Evolutionary conservation across 228 moss, liverwort and hornwort species (phyloP).

Genomic region (Sphagnum magellanicum): DNA sequence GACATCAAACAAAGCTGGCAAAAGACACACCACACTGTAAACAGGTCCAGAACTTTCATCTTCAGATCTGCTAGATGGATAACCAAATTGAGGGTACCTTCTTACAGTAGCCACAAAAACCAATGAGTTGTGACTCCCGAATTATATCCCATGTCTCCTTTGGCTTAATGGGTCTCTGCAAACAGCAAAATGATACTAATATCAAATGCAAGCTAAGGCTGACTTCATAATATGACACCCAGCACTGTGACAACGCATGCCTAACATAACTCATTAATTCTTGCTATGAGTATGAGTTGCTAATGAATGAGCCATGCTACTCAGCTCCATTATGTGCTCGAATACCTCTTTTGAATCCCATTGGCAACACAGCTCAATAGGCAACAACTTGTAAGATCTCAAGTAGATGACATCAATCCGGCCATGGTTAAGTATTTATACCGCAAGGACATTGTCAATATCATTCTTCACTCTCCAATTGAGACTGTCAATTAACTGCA

Average conservation of each 20-base stretch:
- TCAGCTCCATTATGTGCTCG: neutral
- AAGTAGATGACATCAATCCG: neutral
- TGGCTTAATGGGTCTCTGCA: constrained; percentile 79
- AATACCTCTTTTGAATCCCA: neutral
- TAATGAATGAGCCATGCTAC: too few relatives aligned
- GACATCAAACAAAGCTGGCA: neutral
- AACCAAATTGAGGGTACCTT: constrained; percentile 32
- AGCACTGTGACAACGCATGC: too few relatives aligned
- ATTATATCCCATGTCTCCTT: constrained; percentile 52
- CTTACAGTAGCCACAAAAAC: constrained; percentile 87
- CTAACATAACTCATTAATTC: too few relatives aligned
- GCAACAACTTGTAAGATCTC: neutral
- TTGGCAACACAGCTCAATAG: neutral
- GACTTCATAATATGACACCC: too few relatives aligned
- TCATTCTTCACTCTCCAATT: constrained; percentile 80
- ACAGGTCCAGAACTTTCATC: neutral
- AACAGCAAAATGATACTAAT: too few relatives aligned
- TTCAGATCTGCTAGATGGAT: neutral
- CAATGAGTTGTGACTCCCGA: constrained; percentile 73
- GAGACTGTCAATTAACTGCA: constrained; percentile 78
- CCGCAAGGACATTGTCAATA: constrained; percentile 84
- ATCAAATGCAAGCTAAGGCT: too few relatives aligned
- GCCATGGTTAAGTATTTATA: constrained; percentile 13
- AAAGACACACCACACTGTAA: neutral
- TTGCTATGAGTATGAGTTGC: too few relatives aligned